Conservation (phyloP, 257 asterid species). For the Penstemon eatonii region DNA sequence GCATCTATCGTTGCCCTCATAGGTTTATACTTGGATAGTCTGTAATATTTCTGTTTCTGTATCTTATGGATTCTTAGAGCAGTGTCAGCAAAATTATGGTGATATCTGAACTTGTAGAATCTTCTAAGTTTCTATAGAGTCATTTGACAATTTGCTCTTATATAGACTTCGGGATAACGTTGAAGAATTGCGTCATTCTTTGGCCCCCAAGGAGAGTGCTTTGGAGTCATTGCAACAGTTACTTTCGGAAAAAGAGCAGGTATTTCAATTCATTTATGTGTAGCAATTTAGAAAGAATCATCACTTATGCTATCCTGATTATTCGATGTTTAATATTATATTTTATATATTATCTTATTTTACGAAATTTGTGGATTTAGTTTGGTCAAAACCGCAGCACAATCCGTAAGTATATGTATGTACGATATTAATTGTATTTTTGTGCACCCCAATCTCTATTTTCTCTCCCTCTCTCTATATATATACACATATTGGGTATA, state of each 20-base stretch:
- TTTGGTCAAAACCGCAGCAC: neutral
- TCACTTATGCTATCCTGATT: constrained; percentile 14
- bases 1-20: constrained; percentile 8
- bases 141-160: constrained; percentile 30
- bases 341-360: constrained; percentile 2
- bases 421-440: too few relatives aligned
- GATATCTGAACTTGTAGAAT: constrained; percentile 17
- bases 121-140: constrained; percentile 25
- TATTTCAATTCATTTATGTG: constrained; percentile 27
- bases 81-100: neutral
- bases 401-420: neutral
- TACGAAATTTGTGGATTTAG: constrained; percentile 7
- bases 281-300: constrained; percentile 15
- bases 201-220: constrained; percentile 84
- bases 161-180: constrained; percentile 80
- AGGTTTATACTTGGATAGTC: constrained; percentile 20
- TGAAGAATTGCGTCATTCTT: constrained; percentile 81
- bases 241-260: constrained; percentile 88
- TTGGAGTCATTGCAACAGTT: constrained; percentile 82
- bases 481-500: neutral
- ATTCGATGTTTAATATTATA: neutral
- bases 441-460: too few relatives aligned
- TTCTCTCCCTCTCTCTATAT: neutral
- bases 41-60: constrained; percentile 11
- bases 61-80: constrained; percentile 22